These are phyloP conservation scores for Zygosaccharomyces rouxii DNA, from an alignment of 805 yeast species.

Conservation along the genomic window DNA sequence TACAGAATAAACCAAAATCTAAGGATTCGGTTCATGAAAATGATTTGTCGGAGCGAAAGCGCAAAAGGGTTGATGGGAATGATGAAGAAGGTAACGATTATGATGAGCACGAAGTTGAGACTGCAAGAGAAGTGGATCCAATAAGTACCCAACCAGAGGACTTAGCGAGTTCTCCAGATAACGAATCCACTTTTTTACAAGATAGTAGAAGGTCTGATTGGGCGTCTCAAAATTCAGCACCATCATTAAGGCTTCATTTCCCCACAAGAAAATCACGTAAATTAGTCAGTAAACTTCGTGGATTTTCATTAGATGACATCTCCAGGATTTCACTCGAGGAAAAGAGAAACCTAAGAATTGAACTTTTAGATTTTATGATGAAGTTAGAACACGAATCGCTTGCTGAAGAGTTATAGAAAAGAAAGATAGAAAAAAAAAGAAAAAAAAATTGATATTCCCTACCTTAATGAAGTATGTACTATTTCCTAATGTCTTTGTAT, in stretches of 20 bases:
- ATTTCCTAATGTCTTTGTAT: neutral
- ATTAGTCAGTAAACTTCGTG: constrained; percentile 18
- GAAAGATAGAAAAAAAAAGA: no score
- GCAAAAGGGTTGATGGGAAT: neutral
- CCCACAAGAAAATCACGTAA: constrained; percentile 21
- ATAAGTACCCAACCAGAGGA: neutral
- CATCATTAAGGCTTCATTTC: constrained; percentile 18
- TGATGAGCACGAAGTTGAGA: neutral
- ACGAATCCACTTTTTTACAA: constrained; percentile 1
- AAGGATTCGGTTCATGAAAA: neutral
- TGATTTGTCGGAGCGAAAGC: neutral
- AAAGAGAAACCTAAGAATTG: constrained; percentile 23
- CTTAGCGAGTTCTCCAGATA: neutral
- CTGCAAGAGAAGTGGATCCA: neutral
- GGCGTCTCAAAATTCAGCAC: constrained; percentile 11
- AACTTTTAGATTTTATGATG: constrained; percentile 25
- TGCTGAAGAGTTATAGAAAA: neutral
- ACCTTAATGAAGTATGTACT: neutral
- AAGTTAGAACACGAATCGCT: constrained; percentile 19
- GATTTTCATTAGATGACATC: constrained; percentile 17
- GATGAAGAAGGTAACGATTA: neutral
- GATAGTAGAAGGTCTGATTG: neutral
- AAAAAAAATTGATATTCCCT: neutral
- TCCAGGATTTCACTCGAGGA: constrained; percentile 19
- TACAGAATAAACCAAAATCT: neutral